Evolutionary conservation across 2,329 filamentous ascomycete genomes (phyloP), one percentile per base, ranked within the genome.

Genomic region (Neofusicoccum parvum): DNA sequence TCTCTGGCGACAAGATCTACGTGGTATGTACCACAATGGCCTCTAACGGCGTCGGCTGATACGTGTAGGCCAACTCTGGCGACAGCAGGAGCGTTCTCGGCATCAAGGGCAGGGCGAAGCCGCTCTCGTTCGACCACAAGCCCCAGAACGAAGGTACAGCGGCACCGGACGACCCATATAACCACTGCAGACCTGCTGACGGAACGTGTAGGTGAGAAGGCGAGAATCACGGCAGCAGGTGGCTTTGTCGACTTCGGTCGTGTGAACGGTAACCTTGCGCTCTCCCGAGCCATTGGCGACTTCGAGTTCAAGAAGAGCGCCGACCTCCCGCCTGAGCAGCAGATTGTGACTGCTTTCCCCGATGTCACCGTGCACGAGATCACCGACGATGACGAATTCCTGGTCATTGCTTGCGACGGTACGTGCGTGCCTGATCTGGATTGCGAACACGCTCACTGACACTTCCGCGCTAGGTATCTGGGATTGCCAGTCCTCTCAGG

Each of bases 221-320:
- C 94, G 70, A 89, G 95, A 74, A 99, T 99, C 74, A 94, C 89
- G 74, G 94, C 94, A 66, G 95, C 95, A 50, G 95, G 95, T 77
- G 95, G 95, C 58, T 98, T 98, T 73, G 95, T 99, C 75, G 95
- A 99, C 79, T 99, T 98, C 77, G 95, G 95, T 69, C 92, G 95
- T 76, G 95, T 99, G 73, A 99, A 99, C 79, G 95, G 95, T 77
- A 99, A 99, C 80, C 88, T 99, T 51, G 95, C 95, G 53, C 85
- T 99, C 68, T 99, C 95, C 68, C 91, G 95, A 79, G 95, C 95
- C 72, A 97, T 99, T 79, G 95, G 95, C 72, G 95, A 99, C 79
- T 99, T 99, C 76, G 95, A 99, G 79, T 99, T 99, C 87, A 99
- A 99, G 87, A 98, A 98, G 86, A 97, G 93, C 78, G 92, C 94